Evolutionary conservation across 352 stramenopile species (phyloP).

Genomic region (Elongisporangium undulatum): DNA sequence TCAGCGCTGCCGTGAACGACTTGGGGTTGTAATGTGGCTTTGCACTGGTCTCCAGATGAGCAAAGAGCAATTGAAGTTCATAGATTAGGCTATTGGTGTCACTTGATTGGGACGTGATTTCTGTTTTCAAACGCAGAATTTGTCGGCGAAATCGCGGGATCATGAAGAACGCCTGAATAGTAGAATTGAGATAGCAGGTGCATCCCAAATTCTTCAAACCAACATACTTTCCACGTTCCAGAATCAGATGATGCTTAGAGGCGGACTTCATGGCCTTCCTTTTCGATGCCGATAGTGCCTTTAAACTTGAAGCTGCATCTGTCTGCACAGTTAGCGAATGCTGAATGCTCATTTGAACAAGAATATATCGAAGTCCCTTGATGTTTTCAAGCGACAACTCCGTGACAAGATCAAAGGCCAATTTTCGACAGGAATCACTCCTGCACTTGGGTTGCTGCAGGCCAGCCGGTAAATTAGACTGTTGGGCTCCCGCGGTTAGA

Average conservation of each 20-base stretch:
- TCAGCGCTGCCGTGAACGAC: conserved; percentile 73
- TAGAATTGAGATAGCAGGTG: conserved; percentile 96
- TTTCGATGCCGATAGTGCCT: conserved; percentile 30
- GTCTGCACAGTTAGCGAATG: conserved; percentile 50
- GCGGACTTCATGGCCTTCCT: conserved; percentile 41
- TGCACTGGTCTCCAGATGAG: conserved; percentile 81
- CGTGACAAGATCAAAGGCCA: conserved; percentile 76
- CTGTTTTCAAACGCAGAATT: conserved; percentile 62
- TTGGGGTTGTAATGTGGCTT: conserved; percentile 85
- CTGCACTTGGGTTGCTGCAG: conserved; percentile 78
- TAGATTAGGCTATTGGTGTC: conserved; percentile 44
- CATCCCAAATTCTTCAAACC: conserved; percentile 94
- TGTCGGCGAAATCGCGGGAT: conserved; percentile 87
- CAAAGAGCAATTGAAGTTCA: conserved; percentile 89
- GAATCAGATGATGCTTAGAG: conserved; percentile 12
- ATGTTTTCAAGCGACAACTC: conserved; percentile 67
- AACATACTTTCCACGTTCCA: conserved; percentile 79
- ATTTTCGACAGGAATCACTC: conserved; percentile 61
- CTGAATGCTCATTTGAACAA: conserved; percentile 66
- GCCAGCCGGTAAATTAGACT: conserved; percentile 51
- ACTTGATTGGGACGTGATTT: conserved; percentile 4
- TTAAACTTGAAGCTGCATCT: conserved; percentile 4
- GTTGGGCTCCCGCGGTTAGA: not conserved
- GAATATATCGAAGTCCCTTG: conserved; percentile 53
- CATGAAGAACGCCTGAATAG: conserved; percentile 95